phyloP scores from a whole-genome alignment of 805 yeast genomes.

The Candida lessepsii region DNA sequence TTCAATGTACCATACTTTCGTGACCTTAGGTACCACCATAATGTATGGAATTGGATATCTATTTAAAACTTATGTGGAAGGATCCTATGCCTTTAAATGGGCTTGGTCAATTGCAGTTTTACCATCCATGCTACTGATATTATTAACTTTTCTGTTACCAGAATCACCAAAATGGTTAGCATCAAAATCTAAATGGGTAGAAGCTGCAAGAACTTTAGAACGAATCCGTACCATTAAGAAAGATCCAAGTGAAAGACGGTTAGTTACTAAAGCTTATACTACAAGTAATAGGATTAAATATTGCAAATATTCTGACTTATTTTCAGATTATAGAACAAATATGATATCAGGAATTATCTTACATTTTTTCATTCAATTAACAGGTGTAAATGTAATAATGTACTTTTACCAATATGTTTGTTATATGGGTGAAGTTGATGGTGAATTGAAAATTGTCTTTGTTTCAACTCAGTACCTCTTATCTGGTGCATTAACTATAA shows the following conservation, averaged over 20 bases:
- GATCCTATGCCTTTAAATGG: constrained; percentile 16
- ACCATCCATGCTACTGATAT: constrained; percentile 21
- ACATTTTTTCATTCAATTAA: constrained; percentile 45
- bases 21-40: constrained; percentile 19
- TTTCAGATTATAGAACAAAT: constrained; percentile 33
- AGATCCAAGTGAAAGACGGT: constrained; percentile 16
- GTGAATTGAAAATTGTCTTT: constrained; percentile 27
- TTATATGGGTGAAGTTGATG: constrained; percentile 45
- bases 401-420: constrained; percentile 47
- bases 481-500: constrained; percentile 38
- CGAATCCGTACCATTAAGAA: constrained; percentile 13
- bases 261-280: constrained; percentile 26
- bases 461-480: constrained; percentile 40
- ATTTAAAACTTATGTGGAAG: constrained; percentile 13
- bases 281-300: constrained; percentile 18
- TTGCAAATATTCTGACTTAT: constrained; percentile 30
- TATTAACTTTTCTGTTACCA: constrained; percentile 23
- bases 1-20: constrained; percentile 23
- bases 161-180: constrained; percentile 34
- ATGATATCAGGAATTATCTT: constrained; percentile 36
- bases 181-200: constrained; percentile 31
- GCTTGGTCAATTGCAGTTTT: constrained; percentile 21
- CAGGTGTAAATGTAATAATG: constrained; percentile 44
- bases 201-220: constrained; percentile 28
- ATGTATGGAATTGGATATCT: constrained; percentile 18